Conservation (phyloP, 75 land plant genomes). For the Adiantum capillusveneris region DNA sequence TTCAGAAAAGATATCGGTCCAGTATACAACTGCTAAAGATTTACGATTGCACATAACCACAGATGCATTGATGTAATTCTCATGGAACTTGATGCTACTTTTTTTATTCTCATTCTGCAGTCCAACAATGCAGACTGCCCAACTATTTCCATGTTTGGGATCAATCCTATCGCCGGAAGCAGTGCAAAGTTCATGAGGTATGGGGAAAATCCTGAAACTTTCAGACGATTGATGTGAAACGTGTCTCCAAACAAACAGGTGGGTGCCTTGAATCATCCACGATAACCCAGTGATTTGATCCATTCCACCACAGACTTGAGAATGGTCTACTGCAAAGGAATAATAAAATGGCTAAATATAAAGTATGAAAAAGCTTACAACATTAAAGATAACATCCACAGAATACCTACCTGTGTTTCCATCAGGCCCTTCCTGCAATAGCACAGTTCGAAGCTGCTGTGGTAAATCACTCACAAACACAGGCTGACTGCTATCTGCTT, state of each 20-base stretch:
- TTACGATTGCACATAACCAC: conserved; percentile 59
- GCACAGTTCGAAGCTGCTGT: conserved; percentile 69
- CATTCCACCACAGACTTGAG: conserved; percentile 73
- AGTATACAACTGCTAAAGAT: conserved; percentile 54
- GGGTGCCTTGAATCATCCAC: conserved; percentile 67
- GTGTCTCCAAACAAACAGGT: conserved; percentile 78
- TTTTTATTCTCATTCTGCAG: conserved; percentile 32
- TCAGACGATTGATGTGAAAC: conserved; percentile 38
- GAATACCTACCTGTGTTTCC: conserved; percentile 9
- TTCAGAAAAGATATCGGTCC: conserved; percentile 68
- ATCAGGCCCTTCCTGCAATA: conserved; percentile 26
- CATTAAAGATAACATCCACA: conserved; percentile 1
- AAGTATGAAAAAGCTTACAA: not conserved
- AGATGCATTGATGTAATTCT: conserved; percentile 40
- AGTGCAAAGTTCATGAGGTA: conserved; percentile 43
- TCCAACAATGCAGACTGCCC: conserved; percentile 56
- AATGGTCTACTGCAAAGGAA: conserved; percentile 22
- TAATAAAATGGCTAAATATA: too few relatives aligned
- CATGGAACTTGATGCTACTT: conserved; percentile 3
- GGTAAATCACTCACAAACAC: conserved; percentile 90
- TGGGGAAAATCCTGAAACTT: conserved; percentile 43
- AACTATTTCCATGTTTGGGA: conserved; percentile 19
- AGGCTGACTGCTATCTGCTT: conserved; percentile 55
- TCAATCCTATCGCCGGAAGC: conserved; percentile 12
- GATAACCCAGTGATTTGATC: conserved; percentile 63